Evolutionary conservation across 139 green algal species (phyloP).

Genomic region (Eudorina sp.): DNA sequence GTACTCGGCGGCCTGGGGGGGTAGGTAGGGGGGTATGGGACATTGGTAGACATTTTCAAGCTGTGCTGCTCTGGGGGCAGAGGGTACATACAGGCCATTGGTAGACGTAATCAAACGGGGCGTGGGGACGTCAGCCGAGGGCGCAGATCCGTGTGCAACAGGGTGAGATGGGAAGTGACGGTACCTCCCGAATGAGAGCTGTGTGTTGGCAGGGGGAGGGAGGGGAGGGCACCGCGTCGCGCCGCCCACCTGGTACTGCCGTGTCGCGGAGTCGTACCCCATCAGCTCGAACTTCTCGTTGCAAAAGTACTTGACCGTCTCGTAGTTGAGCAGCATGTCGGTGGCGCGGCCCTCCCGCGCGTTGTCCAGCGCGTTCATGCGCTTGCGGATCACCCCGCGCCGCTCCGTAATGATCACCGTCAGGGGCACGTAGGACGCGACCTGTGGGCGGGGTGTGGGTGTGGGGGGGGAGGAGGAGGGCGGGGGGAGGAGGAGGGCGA

Average conservation of each 20-base stretch:
- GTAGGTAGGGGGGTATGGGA: neutral
- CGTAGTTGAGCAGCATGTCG: slow-evolving; percentile 93
- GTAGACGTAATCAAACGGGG: too few relatives aligned
- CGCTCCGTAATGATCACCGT: slow-evolving; percentile 82
- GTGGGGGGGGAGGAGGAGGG: neutral
- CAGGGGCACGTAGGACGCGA: slow-evolving; percentile 86
- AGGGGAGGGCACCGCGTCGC: neutral
- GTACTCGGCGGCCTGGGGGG: slow-evolving; percentile 67
- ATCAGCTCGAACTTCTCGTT: slow-evolving; percentile 81
- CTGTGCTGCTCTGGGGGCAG: too few relatives aligned
- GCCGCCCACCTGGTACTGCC: slow-evolving; percentile 76
- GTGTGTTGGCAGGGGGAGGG: neutral
- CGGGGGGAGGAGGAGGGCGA: too few relatives aligned
- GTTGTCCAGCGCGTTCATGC: slow-evolving; percentile 85
- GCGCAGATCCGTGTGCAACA: too few relatives aligned
- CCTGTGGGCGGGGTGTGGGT: slow-evolving; percentile 1
- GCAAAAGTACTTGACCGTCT: slow-evolving; percentile 87
- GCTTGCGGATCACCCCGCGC: slow-evolving; percentile 80
- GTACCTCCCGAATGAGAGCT: too few relatives aligned
- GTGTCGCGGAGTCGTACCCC: slow-evolving; percentile 73
- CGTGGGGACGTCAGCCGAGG: too few relatives aligned
- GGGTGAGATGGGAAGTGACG: neutral
- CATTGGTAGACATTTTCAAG: too few relatives aligned
- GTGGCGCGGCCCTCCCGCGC: slow-evolving; percentile 78
- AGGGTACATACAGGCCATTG: too few relatives aligned